These are phyloP conservation scores for Trypanosoma cruzi DNA, from an alignment of 208 protist genomes.

Conservation along the genomic window DNA sequence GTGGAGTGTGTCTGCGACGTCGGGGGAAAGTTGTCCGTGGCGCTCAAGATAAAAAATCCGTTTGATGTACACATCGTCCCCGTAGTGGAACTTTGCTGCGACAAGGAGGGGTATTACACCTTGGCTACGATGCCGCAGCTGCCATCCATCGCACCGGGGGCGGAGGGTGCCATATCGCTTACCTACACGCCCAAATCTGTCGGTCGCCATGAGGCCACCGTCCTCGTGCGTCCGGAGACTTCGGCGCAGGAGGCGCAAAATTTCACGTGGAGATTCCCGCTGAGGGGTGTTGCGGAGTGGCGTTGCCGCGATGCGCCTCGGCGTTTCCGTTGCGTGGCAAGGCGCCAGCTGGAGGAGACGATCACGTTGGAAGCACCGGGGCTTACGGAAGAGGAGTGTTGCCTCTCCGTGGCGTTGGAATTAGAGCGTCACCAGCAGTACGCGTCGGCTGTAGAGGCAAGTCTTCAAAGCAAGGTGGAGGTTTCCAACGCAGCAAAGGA, in stretches of 20 bases:
- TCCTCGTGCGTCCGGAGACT: constrained; percentile 55
- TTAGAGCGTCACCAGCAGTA: constrained; percentile 54
- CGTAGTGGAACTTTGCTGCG: constrained; percentile 35
- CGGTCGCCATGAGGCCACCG: constrained; percentile 48
- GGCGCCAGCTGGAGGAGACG: constrained; percentile 50
- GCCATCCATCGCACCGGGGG: constrained; percentile 41
- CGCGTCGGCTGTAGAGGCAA: constrained; percentile 34
- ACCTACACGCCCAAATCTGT: constrained; percentile 69
- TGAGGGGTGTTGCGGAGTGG: constrained; percentile 82
- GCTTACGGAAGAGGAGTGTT: constrained; percentile 29
- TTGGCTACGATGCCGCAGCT: constrained; percentile 28
- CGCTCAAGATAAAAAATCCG: constrained; percentile 76
- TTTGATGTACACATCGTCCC: constrained; percentile 55
- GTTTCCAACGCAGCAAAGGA: constrained; percentile 29
- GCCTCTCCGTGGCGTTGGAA: constrained; percentile 38
- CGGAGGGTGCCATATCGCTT: constrained; percentile 45
- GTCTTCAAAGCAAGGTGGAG: constrained; percentile 40
- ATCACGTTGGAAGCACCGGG: constrained; percentile 54
- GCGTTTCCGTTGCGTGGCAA: constrained; percentile 63
- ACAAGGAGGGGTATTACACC: constrained; percentile 33
- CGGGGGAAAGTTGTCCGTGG: constrained; percentile 35
- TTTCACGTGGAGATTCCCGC: constrained; percentile 77
- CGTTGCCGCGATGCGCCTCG: constrained; percentile 41
- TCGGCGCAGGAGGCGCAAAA: constrained; percentile 28
- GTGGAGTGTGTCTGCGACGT: constrained; percentile 57